Conservation (phyloP, 257 asterid species). For the Echium plantagineum region DNA sequence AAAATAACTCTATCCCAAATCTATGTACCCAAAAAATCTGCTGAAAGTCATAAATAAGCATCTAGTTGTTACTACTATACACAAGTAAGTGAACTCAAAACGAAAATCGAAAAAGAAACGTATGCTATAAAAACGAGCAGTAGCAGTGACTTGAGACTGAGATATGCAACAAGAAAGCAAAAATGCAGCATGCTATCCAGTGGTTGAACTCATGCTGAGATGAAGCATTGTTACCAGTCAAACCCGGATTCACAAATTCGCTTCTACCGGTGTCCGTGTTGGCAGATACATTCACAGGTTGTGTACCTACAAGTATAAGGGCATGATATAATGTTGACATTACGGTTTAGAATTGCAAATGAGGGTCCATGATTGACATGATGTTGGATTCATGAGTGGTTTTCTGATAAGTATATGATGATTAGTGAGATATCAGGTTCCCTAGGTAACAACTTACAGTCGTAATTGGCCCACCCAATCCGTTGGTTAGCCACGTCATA, state of each 20-base stretch:
- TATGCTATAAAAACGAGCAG: conserved; percentile 33
- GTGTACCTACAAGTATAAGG: conserved; percentile 37
- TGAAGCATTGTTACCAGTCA: conserved; percentile 25
- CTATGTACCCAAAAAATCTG: too few relatives aligned
- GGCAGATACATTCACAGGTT: conserved; percentile 64
- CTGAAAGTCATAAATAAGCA: too few relatives aligned
- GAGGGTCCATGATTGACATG: too few relatives aligned
- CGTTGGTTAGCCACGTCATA: conserved; percentile 74
- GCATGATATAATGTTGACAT: too few relatives aligned
- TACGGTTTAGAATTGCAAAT: too few relatives aligned
- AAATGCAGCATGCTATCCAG: conserved; percentile 10
- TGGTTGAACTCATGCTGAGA: conserved; percentile 11
- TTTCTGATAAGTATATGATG: neutral
- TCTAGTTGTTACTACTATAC: too few relatives aligned
- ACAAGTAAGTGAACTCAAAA: too few relatives aligned
- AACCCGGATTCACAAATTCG: conserved; percentile 66
- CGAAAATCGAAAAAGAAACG: too few relatives aligned
- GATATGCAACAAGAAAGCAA: conserved; percentile 33
- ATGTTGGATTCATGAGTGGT: neutral
- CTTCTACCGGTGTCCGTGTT: conserved; percentile 45
- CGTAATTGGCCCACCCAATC: conserved; percentile 86
- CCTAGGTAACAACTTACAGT: conserved; percentile 56
- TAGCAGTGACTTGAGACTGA: conserved; percentile 23
- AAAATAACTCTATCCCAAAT: too few relatives aligned
- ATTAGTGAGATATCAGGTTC: neutral